Conservation (phyloP, 495 filamentous ascomycete species). For the Articulospora tetracladia region DNA sequence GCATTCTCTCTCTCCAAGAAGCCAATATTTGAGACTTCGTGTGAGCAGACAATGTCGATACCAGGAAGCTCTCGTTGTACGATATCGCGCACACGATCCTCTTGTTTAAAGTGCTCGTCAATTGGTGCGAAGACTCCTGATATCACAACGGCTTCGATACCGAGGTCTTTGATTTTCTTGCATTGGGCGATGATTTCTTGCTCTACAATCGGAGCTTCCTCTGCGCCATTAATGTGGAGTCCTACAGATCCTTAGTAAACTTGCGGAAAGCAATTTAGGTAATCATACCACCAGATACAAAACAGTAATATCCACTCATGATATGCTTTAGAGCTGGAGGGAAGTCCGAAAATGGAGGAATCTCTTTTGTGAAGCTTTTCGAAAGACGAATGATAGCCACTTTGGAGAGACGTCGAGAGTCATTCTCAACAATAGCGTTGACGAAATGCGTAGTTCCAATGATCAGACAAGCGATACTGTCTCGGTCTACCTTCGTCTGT, state of each 20-base stretch:
- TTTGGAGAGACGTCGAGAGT: conserved; percentile 41
- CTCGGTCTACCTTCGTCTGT: conserved; percentile 26
- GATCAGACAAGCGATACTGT: conserved; percentile 26
- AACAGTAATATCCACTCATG: conserved; percentile 29
- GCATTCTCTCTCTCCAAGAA: conserved; percentile 56
- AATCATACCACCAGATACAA: conserved; percentile 40
- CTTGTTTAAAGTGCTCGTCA: conserved; percentile 44
- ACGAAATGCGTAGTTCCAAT: conserved; percentile 63
- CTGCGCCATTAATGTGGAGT: conserved; percentile 38
- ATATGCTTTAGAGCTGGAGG: conserved; percentile 29
- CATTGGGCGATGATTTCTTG: conserved; percentile 39
- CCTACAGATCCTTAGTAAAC: conserved; percentile 33
- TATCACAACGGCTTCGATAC: conserved; percentile 48
- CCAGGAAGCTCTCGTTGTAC: conserved; percentile 38
- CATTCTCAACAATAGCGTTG: conserved; percentile 57
- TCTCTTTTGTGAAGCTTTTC: conserved; percentile 34
- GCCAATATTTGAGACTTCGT: conserved; percentile 44
- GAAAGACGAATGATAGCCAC: conserved; percentile 44
- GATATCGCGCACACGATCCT: conserved; percentile 42
- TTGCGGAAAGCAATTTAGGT: conserved; percentile 21
- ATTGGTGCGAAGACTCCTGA: conserved; percentile 57
- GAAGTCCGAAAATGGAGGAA: conserved; percentile 42
- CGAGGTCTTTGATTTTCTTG: conserved; percentile 34
- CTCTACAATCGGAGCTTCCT: conserved; percentile 44
- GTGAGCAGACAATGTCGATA: conserved; percentile 45